phyloP scores from a whole-genome alignment of 2,329 filamentous ascomycete genomes.

The Arthrobotrys musiformis region DNA sequence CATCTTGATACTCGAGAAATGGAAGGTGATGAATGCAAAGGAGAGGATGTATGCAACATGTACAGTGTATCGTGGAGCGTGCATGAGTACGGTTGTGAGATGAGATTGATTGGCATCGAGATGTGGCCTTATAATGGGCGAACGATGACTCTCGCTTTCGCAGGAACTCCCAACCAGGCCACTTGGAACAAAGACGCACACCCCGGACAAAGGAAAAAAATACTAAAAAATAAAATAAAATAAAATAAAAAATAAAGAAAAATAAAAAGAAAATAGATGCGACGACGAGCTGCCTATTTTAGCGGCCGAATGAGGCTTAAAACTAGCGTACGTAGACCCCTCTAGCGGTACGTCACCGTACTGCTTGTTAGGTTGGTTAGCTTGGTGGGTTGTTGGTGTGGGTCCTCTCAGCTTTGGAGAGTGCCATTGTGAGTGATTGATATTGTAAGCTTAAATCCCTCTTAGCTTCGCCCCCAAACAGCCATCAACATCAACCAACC shows the following conservation, averaged over 20 bases:
- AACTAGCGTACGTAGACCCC: conserved; percentile 29
- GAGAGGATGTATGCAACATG: background rate
- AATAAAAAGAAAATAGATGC: background rate
- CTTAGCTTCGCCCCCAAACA: conserved; percentile 3
- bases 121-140: conserved; percentile 7
- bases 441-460: conserved; percentile 42
- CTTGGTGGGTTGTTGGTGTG: background rate
- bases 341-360: conserved; percentile 1
- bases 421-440: no score
- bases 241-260: no score
- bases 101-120: no score
- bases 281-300: conserved; percentile 26
- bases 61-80: no score
- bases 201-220: background rate
- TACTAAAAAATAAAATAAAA: background rate
- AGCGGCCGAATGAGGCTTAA: conserved; percentile 5
- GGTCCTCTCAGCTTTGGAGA: background rate
- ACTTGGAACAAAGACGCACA: background rate
- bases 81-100: background rate
- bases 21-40: background rate
- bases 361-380: background rate
- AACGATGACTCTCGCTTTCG: background rate
- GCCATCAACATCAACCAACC: conserved; percentile 3
- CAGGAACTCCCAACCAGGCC: background rate
- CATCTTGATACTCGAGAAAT: conserved; percentile 28